phyloP scores from a whole-genome alignment of 768 basidiomycete species.

The Leucogyrophana mollusca region DNA sequence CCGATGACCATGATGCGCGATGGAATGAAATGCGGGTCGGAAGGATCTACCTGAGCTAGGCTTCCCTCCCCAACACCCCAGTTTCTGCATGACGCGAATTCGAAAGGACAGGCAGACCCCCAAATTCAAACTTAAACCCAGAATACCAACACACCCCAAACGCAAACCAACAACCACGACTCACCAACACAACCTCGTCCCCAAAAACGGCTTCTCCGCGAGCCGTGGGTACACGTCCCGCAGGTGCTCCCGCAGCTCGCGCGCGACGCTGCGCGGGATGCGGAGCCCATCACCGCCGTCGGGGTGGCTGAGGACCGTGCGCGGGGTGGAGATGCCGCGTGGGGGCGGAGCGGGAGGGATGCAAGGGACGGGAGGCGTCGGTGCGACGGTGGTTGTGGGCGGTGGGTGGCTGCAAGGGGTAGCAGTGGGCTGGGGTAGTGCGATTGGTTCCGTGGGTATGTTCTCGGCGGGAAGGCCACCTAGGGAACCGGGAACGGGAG shows the following conservation, averaged over 20 bases:
- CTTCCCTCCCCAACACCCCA: too few relatives aligned
- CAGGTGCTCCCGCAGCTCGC: slow-evolving; percentile 51
- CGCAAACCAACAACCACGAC: slow-evolving; percentile 16
- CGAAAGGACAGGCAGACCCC: too few relatives aligned
- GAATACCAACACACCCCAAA: not conserved
- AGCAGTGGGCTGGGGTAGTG: too few relatives aligned
- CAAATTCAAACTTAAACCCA: not conserved
- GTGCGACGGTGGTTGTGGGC: too few relatives aligned
- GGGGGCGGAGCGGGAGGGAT: slow-evolving; percentile 25
- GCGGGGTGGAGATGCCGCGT: slow-evolving; percentile 64
- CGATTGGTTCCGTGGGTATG: too few relatives aligned
- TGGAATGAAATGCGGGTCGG: too few relatives aligned
- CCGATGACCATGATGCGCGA: too few relatives aligned
- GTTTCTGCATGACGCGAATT: too few relatives aligned
- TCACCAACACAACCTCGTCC: slow-evolving; percentile 88
- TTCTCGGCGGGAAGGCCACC: too few relatives aligned
- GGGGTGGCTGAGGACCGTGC: slow-evolving; percentile 66
- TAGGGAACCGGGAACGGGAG: slow-evolving; percentile 8
- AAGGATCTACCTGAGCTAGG: too few relatives aligned
- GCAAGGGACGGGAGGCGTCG: too few relatives aligned
- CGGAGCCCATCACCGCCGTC: slow-evolving; percentile 49
- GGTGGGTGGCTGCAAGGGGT: too few relatives aligned
- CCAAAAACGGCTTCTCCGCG: slow-evolving; percentile 64
- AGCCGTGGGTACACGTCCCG: slow-evolving; percentile 72
- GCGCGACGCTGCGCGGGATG: slow-evolving; percentile 61